These are phyloP conservation scores for Pyrenula massariospora DNA, from an alignment of 495 filamentous ascomycete species.

Conservation along the genomic window DNA sequence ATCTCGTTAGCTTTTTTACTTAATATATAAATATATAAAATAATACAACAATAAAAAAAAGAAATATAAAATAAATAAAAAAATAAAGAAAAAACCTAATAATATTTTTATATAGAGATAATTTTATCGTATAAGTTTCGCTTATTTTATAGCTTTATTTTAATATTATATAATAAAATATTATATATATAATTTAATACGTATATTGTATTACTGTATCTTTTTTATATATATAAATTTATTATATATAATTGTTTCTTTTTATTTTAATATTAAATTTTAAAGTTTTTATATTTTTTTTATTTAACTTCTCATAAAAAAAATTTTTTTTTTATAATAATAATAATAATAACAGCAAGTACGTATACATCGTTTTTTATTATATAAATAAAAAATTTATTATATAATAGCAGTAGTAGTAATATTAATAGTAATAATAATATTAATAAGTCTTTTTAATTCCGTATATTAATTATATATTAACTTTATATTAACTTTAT, in stretches of 20 bases:
- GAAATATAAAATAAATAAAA: no score
- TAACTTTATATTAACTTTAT: neutral
- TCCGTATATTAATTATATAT: neutral
- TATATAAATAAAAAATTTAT: neutral
- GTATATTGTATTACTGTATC: no score
- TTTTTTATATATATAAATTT: neutral
- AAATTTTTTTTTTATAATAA: neutral
- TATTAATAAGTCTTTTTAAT: conserved; percentile 2
- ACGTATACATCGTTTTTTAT: neutral
- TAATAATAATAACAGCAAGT: neutral
- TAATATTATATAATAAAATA: no score
- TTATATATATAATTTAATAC: no score
- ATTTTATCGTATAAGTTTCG: no score
- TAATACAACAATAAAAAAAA: no score
- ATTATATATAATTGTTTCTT: neutral
- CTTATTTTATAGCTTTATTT: no score
- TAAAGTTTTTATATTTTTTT: neutral
- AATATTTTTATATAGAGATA: no score
- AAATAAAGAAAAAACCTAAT: no score
- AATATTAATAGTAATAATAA: neutral
- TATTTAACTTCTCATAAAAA: neutral
- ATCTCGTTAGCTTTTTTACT: no score
- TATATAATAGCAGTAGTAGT: neutral
- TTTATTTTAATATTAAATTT: neutral
- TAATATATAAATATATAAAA: no score